Conservation (phyloP, 2,329 filamentous ascomycete genomes). For the Ophiocordyceps camponoti-floridani region DNA sequence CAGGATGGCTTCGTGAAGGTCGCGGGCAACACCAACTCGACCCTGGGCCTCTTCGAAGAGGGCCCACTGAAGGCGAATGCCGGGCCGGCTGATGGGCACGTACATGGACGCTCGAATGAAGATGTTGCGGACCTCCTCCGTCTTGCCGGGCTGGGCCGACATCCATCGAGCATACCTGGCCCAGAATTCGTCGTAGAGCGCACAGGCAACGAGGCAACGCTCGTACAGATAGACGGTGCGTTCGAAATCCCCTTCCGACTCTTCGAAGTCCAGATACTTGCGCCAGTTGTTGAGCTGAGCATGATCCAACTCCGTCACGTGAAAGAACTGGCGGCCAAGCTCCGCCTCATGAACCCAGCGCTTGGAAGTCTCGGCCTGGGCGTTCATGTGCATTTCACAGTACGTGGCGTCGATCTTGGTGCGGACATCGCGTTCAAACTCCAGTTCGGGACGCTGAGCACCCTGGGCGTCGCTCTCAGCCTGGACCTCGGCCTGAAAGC, state of each 20-base stretch:
- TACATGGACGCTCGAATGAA: conserved; percentile 81
- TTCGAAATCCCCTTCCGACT: conserved; percentile 59
- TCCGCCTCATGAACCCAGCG: conserved; percentile 91
- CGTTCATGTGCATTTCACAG: conserved; percentile 62
- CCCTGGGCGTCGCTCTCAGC: conserved; percentile 38
- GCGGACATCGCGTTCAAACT: conserved; percentile 70
- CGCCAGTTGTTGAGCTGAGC: conserved; percentile 77
- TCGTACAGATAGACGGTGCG: conserved; percentile 79
- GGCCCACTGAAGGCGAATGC: conserved; percentile 76
- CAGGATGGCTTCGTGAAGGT: conserved; percentile 71
- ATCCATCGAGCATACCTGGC: conserved; percentile 95
- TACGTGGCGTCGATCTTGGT: conserved; percentile 64
- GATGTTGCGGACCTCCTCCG: conserved; percentile 81
- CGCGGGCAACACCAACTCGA: conserved; percentile 59
- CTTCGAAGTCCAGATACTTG: conserved; percentile 93
- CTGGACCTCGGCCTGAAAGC: conserved; percentile 56
- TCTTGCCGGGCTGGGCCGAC: conserved; percentile 59
- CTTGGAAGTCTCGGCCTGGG: conserved; percentile 76
- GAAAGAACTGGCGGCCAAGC: conserved; percentile 92
- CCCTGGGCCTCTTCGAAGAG: conserved; percentile 83
- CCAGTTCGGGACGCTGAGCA: conserved; percentile 47
- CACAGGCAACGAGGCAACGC: conserved; percentile 79
- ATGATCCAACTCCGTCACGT: conserved; percentile 82
- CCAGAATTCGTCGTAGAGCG: conserved; percentile 96
- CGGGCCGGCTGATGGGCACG: conserved; percentile 71